Percentiles rank a stretch among this genome's conserved stretches.
These are phyloP conservation scores for Leccinum obscurum DNA, from an alignment of 768 basidiomycete species.

Conservation along the genomic window DNA sequence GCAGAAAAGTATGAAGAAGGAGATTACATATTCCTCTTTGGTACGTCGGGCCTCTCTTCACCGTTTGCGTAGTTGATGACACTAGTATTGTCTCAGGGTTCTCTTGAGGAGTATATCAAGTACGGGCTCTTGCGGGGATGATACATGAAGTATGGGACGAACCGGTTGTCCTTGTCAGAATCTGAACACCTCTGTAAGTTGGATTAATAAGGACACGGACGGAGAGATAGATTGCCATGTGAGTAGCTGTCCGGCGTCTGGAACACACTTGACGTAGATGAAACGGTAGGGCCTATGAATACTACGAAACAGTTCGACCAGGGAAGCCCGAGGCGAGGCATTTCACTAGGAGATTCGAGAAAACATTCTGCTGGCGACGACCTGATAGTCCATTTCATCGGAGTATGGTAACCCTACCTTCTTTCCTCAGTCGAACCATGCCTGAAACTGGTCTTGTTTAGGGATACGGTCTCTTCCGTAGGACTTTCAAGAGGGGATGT, in stretches of 20 bases:
- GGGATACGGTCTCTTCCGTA: too few relatives aligned
- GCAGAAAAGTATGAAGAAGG: neutral
- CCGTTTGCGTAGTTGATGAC: neutral
- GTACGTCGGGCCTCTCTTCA: neutral
- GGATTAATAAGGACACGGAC: neutral
- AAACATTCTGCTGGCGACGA: too few relatives aligned
- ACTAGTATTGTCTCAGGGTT: neutral
- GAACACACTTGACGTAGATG: neutral
- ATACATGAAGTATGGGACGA: too few relatives aligned
- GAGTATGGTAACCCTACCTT: too few relatives aligned
- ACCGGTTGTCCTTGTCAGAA: too few relatives aligned
- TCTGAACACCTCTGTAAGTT: neutral
- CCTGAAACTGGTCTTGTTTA: too few relatives aligned
- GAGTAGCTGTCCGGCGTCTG: neutral
- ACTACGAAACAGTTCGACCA: neutral
- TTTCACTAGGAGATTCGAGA: too few relatives aligned
- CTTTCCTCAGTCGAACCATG: too few relatives aligned
- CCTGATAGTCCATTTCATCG: too few relatives aligned
- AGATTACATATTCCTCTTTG: neutral
- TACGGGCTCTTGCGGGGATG: neutral
- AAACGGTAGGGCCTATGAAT: neutral
- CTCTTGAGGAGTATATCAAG: neutral
- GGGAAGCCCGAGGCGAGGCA: neutral
- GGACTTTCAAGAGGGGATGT: too few relatives aligned
- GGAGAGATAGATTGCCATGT: neutral